Percentiles rank a stretch among this genome's conserved stretches.
These are phyloP conservation scores for Geranomyces variabilis DNA, from an alignment of 192 early-diverging fungal species.

Conservation along the genomic window DNA sequence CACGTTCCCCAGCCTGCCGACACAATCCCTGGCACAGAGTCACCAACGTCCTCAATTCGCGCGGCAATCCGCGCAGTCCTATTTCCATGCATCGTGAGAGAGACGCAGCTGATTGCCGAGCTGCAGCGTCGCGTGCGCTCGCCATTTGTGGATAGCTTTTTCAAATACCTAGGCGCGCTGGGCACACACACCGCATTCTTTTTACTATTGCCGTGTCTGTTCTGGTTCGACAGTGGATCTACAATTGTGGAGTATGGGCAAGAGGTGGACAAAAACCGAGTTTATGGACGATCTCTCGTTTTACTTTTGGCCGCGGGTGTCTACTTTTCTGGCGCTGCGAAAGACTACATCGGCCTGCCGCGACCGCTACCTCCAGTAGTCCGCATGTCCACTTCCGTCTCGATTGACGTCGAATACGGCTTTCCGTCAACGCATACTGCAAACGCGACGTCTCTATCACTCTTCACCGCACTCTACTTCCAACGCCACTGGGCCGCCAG, in stretches of 20 bases:
- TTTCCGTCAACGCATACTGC: conserved; percentile 90
- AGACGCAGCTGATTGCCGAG: conserved; percentile 8
- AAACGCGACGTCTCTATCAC: conserved; percentile 77
- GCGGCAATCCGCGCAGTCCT: conserved; percentile 11
- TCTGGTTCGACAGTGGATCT: conserved; percentile 71
- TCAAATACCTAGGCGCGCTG: conserved; percentile 44
- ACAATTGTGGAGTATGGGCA: conserved; percentile 11
- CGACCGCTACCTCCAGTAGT: conserved; percentile 80
- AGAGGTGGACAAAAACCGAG: conserved; percentile 24
- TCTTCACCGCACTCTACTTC: conserved; percentile 42
- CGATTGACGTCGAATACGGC: conserved; percentile 82
- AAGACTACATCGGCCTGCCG: conserved; percentile 82
- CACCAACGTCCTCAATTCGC: background rate
- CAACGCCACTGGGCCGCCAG: conserved; percentile 38
- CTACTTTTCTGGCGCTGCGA: conserved; percentile 25
- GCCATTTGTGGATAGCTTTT: conserved; percentile 10
- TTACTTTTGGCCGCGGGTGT: conserved; percentile 29
- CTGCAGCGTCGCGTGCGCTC: conserved; percentile 9
- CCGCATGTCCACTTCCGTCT: conserved; percentile 69
- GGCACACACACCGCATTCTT: conserved; percentile 91
- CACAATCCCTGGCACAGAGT: background rate
- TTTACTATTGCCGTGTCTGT: conserved; percentile 75
- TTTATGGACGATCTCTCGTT: conserved; percentile 31
- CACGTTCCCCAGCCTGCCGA: background rate
- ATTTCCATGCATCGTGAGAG: conserved; percentile 10